A percentile compares a stretch with the other conserved stretches of the same genome.
Conservation (phyloP, 2,329 filamentous ascomycete species). For the Sphaerulina populicola region DNA sequence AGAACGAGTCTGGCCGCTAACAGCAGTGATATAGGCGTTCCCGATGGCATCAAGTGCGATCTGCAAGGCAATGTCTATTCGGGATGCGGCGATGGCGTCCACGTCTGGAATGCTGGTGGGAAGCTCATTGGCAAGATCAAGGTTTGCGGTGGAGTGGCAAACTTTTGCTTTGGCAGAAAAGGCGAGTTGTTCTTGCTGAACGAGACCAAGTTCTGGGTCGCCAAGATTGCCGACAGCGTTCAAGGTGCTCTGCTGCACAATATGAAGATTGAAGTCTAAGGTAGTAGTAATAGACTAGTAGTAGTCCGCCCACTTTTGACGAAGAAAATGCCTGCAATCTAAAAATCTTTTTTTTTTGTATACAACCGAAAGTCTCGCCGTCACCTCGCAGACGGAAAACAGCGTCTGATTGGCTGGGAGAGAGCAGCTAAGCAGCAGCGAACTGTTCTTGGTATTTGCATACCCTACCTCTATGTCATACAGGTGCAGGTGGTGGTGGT, state of each 20-base stretch:
- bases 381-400: neutral
- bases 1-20: neutral
- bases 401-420: neutral
- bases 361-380: neutral
- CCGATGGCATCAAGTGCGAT: conserved; percentile 53
- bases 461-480: no score
- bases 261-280: conserved; percentile 23
- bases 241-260: conserved; percentile 26
- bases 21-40: conserved; percentile 37
- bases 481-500: no score
- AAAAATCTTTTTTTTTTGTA: neutral
- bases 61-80: conserved; percentile 49
- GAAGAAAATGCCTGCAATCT: no score
- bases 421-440: neutral
- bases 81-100: conserved; percentile 48
- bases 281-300: no score
- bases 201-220: conserved; percentile 25
- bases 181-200: conserved; percentile 26
- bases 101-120: conserved; percentile 47
- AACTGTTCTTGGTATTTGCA: neutral
- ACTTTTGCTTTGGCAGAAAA: conserved; percentile 28
- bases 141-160: conserved; percentile 36
- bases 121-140: conserved; percentile 51
- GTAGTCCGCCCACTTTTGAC: no score
- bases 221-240: conserved; percentile 13